Evolutionary conservation across 345 rosid genomes (phyloP), one percentile per base, ranked within the genome.

Genomic region (Anacardium occidentale): DNA sequence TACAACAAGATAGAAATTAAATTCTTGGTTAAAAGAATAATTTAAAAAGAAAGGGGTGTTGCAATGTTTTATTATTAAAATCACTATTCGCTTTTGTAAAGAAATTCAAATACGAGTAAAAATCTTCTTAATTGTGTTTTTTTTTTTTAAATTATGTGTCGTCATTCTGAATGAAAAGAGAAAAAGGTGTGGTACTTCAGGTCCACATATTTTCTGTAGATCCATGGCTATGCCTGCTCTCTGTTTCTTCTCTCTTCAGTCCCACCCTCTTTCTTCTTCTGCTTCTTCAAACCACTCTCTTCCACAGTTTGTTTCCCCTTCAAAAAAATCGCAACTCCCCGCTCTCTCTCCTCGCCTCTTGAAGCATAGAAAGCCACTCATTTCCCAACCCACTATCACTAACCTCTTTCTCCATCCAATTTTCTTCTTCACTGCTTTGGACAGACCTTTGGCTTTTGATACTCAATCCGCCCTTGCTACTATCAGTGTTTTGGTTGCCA

Each of bases 401-500:
- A 77, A 80, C 72, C 76, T 89, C 73, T 65, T 84, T 56, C 71
- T 85, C 71, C 88, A 80, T 60, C 91, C 89, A 0, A 17, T 88
- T 63, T 54, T 50, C 26, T 10, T 67, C 34, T 5, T 90, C 69
- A 67, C 62, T 60, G 83, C 85, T 53, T 78, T 87, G 50, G 90
- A 91, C 54, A 79, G 84, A 20, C 83, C 89, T 69, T 62, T 87
- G 58, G 32, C 32, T 29, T 29, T 29, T 29, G 94, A 94, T 75
- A 90, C 98, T 45, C 98, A 91, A 68, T 86, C 94, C 1, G 82
- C 88, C 17, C 85, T 94, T 60, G 83, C 83, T 67, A 85, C 94
- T 13, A 72, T 85, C 76, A 94, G 98, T 71, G 91, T 94, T 51
- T 78, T 91, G 20, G 91, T 83, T 7, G 97, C 97, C 82, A 91